These are phyloP conservation scores for Trichoderma breve DNA, from an alignment of 2,329 filamentous ascomycete genomes.

Conservation along the genomic window DNA sequence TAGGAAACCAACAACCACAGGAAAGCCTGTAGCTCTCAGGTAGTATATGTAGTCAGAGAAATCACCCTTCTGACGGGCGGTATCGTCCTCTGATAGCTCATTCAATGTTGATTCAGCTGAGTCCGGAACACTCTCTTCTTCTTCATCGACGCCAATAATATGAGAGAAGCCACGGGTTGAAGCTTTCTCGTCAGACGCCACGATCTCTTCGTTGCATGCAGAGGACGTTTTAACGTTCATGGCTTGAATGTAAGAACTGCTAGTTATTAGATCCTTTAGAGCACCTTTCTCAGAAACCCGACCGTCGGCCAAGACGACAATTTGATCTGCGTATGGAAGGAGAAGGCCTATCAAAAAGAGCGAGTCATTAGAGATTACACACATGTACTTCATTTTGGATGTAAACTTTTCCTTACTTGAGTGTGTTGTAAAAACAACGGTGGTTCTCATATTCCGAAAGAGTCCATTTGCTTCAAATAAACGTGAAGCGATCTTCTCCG, in stretches of 20 bases:
- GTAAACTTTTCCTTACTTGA: not conserved
- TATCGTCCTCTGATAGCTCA: not conserved
- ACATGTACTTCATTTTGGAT: not conserved
- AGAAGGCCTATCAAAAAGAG: not conserved
- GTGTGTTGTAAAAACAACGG: not conserved
- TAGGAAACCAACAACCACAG: not conserved
- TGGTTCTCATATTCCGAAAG: not conserved
- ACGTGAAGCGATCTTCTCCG: not conserved
- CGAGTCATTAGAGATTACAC: not conserved
- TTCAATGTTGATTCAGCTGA: not conserved
- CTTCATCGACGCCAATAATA: not conserved
- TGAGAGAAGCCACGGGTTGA: not conserved
- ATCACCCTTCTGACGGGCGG: not conserved
- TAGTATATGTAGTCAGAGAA: not conserved
- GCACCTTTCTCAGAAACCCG: not conserved
- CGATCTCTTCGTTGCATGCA: not conserved
- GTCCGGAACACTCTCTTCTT: not conserved
- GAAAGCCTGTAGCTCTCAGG: not conserved
- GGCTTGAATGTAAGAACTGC: not conserved
- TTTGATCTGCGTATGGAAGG: not conserved
- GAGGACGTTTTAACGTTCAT: not conserved
- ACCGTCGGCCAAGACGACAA: not conserved
- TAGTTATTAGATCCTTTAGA: not conserved
- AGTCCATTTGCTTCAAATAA: not conserved
- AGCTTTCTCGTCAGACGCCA: not conserved